Base-by-base conservation (phyloP, 106 monocot species). In the Posidonia australis region DNA sequence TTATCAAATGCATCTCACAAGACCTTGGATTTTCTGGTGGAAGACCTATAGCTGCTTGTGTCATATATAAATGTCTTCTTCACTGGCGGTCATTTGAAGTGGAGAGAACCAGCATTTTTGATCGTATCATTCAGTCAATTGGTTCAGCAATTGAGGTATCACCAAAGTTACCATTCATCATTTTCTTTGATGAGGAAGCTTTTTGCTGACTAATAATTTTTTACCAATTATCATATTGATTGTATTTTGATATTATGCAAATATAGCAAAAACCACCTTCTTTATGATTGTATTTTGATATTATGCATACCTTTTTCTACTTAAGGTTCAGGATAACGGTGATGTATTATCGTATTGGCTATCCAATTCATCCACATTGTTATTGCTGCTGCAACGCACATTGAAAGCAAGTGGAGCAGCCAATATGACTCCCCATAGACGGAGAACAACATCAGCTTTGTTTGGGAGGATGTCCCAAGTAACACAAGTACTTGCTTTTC, bases 271-370 rank as follows among this genome's bases (percentile, higher is more conserved):
- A 36, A 36, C 36, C 36, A 36, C 36, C 7, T 4, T 36, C 7
- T 36, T 36, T 36, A 36, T 36, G 2, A 2, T 36, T 36, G 36
- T 36, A n/a, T n/a, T n/a, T 59, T 48, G 59, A 31, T 58, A 29
- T 75, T 62, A 27, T 58, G 16, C 22, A 47, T 44, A 42, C 20
- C 42, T 74, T 63, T 54, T 42, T 47, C 64, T 31, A 30, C 26
- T 63, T 25, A 68, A 92, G 92, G 61, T 61, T 19, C 87, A 84
- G 68, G 92, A 92, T 19, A 87, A 87, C 68, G 83, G 68, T 31
- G 90, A 83, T 75, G 67, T 65, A n/a, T 48, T 92, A 47, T 79
- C 84, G 10, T 87, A 92, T 46, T 92, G 92, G 92, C 55, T 92
- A 32, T 84, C 92, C 25, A 92, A 92, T 69, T 82, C 87, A 57